phyloP scores from a whole-genome alignment of 768 basidiomycete genomes.

The Lentinula raphanica region DNA sequence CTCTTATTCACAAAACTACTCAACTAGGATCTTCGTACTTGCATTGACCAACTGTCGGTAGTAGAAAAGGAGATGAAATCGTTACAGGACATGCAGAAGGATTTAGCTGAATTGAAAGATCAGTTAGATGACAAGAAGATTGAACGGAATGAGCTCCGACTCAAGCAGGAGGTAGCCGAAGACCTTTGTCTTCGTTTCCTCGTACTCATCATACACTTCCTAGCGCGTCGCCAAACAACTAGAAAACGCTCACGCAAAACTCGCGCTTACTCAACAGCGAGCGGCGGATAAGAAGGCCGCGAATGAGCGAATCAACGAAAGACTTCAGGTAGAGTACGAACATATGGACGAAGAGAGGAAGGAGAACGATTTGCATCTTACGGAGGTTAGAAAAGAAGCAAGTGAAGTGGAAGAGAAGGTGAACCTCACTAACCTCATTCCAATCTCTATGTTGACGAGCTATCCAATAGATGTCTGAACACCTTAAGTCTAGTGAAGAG shows the following conservation, averaged over 20 bases:
- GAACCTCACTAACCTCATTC: background rate
- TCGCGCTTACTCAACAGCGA: constrained; percentile 72
- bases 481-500: constrained; percentile 64
- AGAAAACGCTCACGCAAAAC: constrained; percentile 75
- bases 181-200: background rate
- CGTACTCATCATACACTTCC: background rate
- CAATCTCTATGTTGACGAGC: background rate
- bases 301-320: constrained; percentile 70
- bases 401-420: constrained; percentile 67
- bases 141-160: constrained; percentile 62
- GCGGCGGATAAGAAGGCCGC: constrained; percentile 74
- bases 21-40: constrained; percentile 61
- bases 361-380: constrained; percentile 74
- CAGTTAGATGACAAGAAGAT: constrained; percentile 69
- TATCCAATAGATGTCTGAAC: constrained; percentile 62
- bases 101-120: constrained; percentile 63
- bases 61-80: constrained; percentile 63
- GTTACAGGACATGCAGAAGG: constrained; percentile 62
- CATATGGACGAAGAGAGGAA: constrained; percentile 71
- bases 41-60: constrained; percentile 70
- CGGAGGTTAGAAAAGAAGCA: constrained; percentile 69
- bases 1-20: background rate
- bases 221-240: constrained; percentile 82
- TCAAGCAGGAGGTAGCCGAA: constrained; percentile 57
- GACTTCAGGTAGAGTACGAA: constrained; percentile 73